Evolutionary conservation across 345 rosid genomes (phyloP).

Genomic region (Pelargonium nanum): DNA sequence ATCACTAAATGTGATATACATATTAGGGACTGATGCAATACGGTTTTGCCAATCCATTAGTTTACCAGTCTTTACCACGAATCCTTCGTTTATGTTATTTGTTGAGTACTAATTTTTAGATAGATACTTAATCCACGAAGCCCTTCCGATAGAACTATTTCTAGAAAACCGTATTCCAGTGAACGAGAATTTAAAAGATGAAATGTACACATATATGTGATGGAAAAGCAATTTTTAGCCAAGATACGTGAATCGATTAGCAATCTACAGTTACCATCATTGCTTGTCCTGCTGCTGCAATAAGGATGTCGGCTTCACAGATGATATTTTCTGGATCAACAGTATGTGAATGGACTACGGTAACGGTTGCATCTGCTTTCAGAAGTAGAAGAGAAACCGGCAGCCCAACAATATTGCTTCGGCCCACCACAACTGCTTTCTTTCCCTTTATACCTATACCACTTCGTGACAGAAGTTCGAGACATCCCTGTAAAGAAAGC

Average conservation of each 20-base stretch:
- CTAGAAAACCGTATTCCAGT: no score
- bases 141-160: no score
- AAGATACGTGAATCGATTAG: neutral
- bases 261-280: conserved; percentile 41
- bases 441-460: conserved; percentile 64
- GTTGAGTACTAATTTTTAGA: no score
- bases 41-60: no score
- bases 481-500: conserved; percentile 52
- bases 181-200: no score
- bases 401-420: conserved; percentile 88
- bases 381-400: conserved; percentile 80
- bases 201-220: no score
- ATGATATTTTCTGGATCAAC: conserved; percentile 52
- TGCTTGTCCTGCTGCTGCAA: conserved; percentile 92
- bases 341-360: conserved; percentile 63
- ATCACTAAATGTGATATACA: no score
- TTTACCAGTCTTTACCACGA: no score
- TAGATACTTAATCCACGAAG: no score
- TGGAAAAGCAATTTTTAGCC: neutral
- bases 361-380: conserved; percentile 90
- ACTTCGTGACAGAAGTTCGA: conserved; percentile 73
- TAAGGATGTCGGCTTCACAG: conserved; percentile 78
- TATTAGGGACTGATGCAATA: no score
- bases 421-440: conserved; percentile 76
- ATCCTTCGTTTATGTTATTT: no score